Conservation (phyloP, 192 early-diverging fungal species). For the Gaertneriomyces semiglobifer region DNA sequence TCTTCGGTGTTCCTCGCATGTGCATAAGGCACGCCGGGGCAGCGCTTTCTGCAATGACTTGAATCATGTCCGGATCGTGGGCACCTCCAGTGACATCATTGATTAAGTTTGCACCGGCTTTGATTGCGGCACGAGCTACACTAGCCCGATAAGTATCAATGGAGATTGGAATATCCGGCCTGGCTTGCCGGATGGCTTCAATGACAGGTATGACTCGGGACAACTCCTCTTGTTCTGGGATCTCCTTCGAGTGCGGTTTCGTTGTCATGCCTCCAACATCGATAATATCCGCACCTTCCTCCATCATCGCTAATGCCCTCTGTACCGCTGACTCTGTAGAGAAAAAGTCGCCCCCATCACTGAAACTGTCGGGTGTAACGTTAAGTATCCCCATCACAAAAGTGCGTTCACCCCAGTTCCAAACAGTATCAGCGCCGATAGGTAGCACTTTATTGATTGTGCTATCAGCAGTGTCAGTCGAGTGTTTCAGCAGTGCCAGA, state of each 20-base stretch:
- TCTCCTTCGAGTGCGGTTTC: constrained; percentile 75
- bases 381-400: constrained; percentile 96
- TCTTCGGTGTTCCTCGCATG: constrained; percentile 90
- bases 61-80: constrained; percentile 72
- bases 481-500: constrained; percentile 53
- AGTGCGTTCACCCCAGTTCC: constrained; percentile 65
- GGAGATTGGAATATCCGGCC: constrained; percentile 72
- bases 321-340: constrained; percentile 61
- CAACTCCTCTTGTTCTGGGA: constrained; percentile 69
- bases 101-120: constrained; percentile 87
- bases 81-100: constrained; percentile 93
- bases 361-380: constrained; percentile 94
- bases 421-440: constrained; percentile 40
- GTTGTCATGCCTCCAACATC: constrained; percentile 97
- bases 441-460: constrained; percentile 41
- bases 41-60: constrained; percentile 69
- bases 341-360: constrained; percentile 79
- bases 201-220: constrained; percentile 85
- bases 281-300: constrained; percentile 82
- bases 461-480: constrained; percentile 27
- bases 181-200: constrained; percentile 58
- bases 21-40: constrained; percentile 95
- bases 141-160: constrained; percentile 87
- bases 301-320: constrained; percentile 64
- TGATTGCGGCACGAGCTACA: constrained; percentile 83